A percentile compares a stretch with the other conserved stretches of the same genome.
These are phyloP conservation scores for Pachysandra terminalis DNA, from an alignment of 164 flowering plant species.

Conservation along the genomic window DNA sequence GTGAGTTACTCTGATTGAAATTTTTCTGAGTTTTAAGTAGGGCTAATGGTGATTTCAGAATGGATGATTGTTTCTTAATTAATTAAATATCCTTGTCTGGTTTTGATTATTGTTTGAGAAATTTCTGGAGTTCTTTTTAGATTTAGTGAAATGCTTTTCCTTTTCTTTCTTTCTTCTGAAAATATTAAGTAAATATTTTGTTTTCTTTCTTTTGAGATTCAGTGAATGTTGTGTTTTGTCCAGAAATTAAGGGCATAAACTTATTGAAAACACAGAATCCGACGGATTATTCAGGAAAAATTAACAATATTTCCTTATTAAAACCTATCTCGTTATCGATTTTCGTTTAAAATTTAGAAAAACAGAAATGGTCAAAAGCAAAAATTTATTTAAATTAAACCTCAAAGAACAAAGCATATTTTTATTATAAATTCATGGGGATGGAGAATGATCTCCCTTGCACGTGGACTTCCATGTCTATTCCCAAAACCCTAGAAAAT, in stretches of 20 bases:
- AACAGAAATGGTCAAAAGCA: slow-evolving; percentile 19
- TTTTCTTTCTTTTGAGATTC: not conserved
- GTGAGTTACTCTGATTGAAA: slow-evolving; percentile 13
- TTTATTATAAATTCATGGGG: slow-evolving; percentile 35
- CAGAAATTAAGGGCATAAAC: slow-evolving; percentile 4
- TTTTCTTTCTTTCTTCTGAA: too few species aligned
- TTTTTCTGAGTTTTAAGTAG: not conserved
- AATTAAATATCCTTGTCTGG: not conserved
- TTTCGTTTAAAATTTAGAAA: slow-evolving; percentile 19
- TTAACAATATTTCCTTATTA: slow-evolving; percentile 8
- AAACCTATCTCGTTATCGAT: slow-evolving; percentile 21
- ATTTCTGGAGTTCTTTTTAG: not conserved
- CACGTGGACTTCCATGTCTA: slow-evolving; percentile 54
- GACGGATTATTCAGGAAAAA: slow-evolving; percentile 5
- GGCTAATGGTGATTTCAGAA: not conserved
- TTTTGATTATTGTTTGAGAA: not conserved
- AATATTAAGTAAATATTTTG: too few species aligned
- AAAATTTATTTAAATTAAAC: slow-evolving; percentile 1
- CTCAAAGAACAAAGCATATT: not conserved
- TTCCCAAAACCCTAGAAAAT: slow-evolving; percentile 23
- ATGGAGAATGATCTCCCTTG: slow-evolving; percentile 52
- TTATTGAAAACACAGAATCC: not conserved
- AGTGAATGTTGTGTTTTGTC: not conserved
- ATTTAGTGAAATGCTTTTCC: too few species aligned
- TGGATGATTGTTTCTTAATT: not conserved